Percentiles rank a stretch among this genome's conserved stretches.
These are phyloP conservation scores for Agapanthus africanus DNA, from an alignment of 106 monocot species.

Conservation along the genomic window DNA sequence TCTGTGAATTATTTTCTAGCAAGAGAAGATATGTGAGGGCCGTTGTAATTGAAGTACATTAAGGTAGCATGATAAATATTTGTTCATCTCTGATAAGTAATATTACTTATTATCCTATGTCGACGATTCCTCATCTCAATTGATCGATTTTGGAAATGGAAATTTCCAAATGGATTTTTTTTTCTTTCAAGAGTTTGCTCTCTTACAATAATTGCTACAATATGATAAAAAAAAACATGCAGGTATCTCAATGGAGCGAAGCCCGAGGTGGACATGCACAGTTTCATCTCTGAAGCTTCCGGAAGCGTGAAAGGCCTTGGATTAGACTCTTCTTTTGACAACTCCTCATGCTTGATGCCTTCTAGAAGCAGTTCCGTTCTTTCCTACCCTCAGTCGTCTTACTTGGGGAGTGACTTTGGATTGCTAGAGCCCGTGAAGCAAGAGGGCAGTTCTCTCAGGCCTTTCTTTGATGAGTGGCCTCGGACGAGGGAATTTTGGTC, in stretches of 20 bases:
- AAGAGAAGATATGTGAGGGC: no score
- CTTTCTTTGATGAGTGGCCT: conserved; percentile 62
- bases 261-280: conserved; percentile 29
- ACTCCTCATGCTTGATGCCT: conserved; percentile 27
- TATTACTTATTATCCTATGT: no score
- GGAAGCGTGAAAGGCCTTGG: conserved; percentile 22
- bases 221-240: conserved; percentile 19
- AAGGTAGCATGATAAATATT: no score
- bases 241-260: conserved; percentile 36
- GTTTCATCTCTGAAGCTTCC: conserved; percentile 44
- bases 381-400: conserved; percentile 32
- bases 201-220: no score
- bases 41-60: no score
- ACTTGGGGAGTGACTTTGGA: conserved; percentile 21
- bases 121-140: no score
- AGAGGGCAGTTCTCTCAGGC: conserved; percentile 27
- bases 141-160: no score
- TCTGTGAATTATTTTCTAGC: no score
- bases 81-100: no score
- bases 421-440: conserved; percentile 22
- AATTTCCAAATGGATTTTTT: no score
- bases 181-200: no score
- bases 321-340: conserved; percentile 27
- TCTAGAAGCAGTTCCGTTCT: conserved; percentile 19
- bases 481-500: conserved; percentile 40